Percentiles rank a stretch among this genome's conserved stretches.
Evolutionary conservation across 345 rosid genomes (phyloP).

Genomic region (Nasturtium officinale): DNA sequence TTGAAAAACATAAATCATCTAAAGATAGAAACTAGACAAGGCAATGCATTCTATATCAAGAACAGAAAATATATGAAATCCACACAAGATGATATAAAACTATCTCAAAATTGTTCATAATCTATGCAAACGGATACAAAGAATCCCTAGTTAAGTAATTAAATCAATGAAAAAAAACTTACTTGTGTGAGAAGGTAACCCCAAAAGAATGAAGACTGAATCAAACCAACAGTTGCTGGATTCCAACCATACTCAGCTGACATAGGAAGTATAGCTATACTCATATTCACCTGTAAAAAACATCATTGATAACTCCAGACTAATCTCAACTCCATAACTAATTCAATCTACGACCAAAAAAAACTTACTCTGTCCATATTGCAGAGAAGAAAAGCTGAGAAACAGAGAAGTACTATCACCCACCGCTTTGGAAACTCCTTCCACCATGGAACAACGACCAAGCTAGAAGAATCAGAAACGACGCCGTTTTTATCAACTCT

Average conservation of each 20-base stretch:
- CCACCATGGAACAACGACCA: constrained; percentile 67
- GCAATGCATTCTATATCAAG: neutral
- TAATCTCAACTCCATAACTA: neutral
- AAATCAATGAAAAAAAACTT: neutral
- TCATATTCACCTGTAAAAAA: constrained; percentile 88
- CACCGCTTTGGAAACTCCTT: constrained; percentile 88
- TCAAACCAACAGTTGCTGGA: constrained; percentile 82
- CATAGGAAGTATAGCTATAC: constrained; percentile 99
- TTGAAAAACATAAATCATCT: neutral
- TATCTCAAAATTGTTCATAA: neutral
- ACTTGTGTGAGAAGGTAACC: constrained; percentile 97
- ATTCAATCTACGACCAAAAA: neutral
- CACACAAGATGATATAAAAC: neutral
- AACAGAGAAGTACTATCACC: constrained; percentile 83
- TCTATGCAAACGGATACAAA: neutral
- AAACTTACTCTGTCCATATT: constrained; percentile 83
- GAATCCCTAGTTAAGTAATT: neutral
- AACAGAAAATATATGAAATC: neutral
- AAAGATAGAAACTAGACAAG: neutral
- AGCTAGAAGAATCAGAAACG: constrained; percentile 36
- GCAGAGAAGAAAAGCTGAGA: constrained; percentile 83
- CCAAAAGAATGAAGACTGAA: constrained; percentile 98
- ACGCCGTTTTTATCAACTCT: constrained; percentile 27
- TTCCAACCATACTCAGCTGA: constrained; percentile 90
- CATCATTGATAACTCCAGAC: constrained; percentile 31